phyloP scores from a whole-genome alignment of 2,329 filamentous ascomycete species.

The Neopestalotiopsis rosae region DNA sequence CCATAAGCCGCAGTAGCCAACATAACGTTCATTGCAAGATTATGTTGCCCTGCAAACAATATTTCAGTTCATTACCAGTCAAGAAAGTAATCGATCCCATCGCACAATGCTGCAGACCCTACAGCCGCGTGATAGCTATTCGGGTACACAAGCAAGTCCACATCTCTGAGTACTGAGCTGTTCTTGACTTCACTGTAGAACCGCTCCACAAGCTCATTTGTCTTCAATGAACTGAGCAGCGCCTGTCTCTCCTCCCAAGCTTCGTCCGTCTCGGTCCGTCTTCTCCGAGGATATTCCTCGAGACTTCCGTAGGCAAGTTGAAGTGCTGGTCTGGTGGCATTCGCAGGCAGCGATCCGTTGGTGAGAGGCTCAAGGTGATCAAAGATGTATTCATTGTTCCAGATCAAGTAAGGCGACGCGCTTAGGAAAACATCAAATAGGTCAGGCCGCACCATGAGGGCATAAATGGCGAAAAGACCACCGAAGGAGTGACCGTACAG shows the following conservation, averaged over 20 bases:
- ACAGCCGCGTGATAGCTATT: conserved; percentile 14
- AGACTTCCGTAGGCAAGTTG: conserved; percentile 9
- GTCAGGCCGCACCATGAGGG: conserved; percentile 8
- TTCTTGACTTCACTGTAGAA: conserved; percentile 9
- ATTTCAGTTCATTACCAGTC: conserved; percentile 2
- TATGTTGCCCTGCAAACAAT: too few relatives aligned
- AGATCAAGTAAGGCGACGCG: neutral
- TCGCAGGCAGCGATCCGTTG: neutral
- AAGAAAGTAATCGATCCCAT: conserved; percentile 11
- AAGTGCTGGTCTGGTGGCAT: conserved; percentile 1
- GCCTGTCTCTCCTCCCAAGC: conserved; percentile 9
- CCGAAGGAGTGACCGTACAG: conserved; percentile 15
- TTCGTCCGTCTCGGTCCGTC: conserved; percentile 2
- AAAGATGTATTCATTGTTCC: conserved; percentile 11
- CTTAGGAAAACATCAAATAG: conserved; percentile 11
- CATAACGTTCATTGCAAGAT: accelerated
- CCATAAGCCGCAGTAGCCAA: too few relatives aligned
- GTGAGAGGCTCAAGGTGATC: neutral
- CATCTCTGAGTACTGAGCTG: conserved; percentile 9
- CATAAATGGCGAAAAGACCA: conserved; percentile 7
- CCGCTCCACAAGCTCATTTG: conserved; percentile 8
- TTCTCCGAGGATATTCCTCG: conserved; percentile 6
- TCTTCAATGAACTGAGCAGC: conserved; percentile 11
- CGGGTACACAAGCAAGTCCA: conserved; percentile 3
- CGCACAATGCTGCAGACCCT: conserved; percentile 9